Evolutionary conservation across 495 filamentous ascomycete genomes (phyloP).

Genomic region (Podospora appendiculata): DNA sequence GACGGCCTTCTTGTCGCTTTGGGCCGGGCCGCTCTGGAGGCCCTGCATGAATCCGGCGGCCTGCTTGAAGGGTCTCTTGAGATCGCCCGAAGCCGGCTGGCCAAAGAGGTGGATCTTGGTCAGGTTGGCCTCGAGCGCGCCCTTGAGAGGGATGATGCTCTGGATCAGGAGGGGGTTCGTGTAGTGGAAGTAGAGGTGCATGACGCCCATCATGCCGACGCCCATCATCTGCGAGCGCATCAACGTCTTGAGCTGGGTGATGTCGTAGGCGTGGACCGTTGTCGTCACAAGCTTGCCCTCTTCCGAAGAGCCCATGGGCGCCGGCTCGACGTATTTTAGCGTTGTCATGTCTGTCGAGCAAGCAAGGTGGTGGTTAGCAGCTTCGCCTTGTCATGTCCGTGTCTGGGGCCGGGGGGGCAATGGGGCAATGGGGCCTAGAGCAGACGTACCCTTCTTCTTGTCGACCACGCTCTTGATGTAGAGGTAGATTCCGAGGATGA

Average conservation of each 20-base stretch:
- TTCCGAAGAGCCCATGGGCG: constrained; percentile 83
- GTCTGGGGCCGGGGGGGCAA: not conserved
- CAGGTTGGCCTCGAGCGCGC: constrained; percentile 86
- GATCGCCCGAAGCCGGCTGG: constrained; percentile 80
- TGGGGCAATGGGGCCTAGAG: not conserved
- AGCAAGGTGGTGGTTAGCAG: not conserved
- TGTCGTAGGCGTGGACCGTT: constrained; percentile 89
- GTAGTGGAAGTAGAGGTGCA: constrained; percentile 99
- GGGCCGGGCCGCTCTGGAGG: constrained; percentile 59
- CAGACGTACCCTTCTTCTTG: constrained; percentile 82
- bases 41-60: constrained; percentile 70
- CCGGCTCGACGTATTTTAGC: constrained; percentile 95
- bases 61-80: constrained; percentile 93
- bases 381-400: not conserved
- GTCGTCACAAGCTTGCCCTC: constrained; percentile 93
- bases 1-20: constrained; percentile 95
- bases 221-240: constrained; percentile 90
- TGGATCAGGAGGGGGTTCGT: constrained; percentile 98
- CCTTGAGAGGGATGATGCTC: constrained; percentile 95
- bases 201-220: constrained; percentile 93
- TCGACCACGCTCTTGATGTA: constrained; percentile 78
- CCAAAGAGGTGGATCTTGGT: constrained; percentile 92
- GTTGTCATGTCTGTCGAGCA: constrained; percentile 77
- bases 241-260: constrained; percentile 69
- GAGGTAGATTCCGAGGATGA: constrained; percentile 77